Evolutionary conservation across 1,139 yeast genomes (phyloP).

Genomic region (Blastobotrys indianensis): DNA sequence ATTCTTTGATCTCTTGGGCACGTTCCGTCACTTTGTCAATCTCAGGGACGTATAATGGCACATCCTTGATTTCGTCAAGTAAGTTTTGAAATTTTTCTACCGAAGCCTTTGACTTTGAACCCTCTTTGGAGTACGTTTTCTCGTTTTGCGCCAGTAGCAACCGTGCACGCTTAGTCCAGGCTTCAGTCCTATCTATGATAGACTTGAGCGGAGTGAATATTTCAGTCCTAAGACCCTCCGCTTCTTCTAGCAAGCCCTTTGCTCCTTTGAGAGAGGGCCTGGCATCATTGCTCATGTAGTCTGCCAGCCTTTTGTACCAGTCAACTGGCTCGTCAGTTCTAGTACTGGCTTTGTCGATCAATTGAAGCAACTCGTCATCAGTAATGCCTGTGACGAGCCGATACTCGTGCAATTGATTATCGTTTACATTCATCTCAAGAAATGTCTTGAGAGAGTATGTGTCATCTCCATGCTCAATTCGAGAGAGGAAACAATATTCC

Average conservation of each 20-base stretch:
- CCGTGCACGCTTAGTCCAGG: not conserved
- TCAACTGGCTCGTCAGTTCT: too few relatives aligned
- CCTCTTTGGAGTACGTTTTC: too few relatives aligned
- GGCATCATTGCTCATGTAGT: too few relatives aligned
- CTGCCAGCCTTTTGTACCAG: too few relatives aligned
- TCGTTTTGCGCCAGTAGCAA: too few relatives aligned
- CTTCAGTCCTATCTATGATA: too few relatives aligned
- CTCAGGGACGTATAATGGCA: constrained; percentile 53
- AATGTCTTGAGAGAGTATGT: constrained; percentile 44
- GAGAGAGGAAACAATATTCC: constrained; percentile 28
- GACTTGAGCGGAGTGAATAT: too few relatives aligned
- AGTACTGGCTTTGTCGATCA: too few relatives aligned
- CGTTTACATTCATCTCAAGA: constrained; percentile 30
- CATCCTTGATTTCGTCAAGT: constrained; percentile 43
- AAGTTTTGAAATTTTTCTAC: constrained; percentile 35
- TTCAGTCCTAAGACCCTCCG: too few relatives aligned
- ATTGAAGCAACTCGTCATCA: constrained; percentile 15
- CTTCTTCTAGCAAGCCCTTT: too few relatives aligned
- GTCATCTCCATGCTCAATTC: constrained; percentile 15
- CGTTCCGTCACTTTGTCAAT: constrained; percentile 54
- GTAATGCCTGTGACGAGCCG: constrained; percentile 13
- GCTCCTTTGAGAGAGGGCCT: too few relatives aligned
- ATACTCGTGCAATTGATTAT: constrained; percentile 13
- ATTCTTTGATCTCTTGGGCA: constrained; percentile 48
- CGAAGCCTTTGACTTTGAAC: constrained; percentile 7